Evolutionary conservation across 1,139 yeast genomes (phyloP), one percentile per base, ranked within the genome.

Genomic region (Sugiyamaella japonica): DNA sequence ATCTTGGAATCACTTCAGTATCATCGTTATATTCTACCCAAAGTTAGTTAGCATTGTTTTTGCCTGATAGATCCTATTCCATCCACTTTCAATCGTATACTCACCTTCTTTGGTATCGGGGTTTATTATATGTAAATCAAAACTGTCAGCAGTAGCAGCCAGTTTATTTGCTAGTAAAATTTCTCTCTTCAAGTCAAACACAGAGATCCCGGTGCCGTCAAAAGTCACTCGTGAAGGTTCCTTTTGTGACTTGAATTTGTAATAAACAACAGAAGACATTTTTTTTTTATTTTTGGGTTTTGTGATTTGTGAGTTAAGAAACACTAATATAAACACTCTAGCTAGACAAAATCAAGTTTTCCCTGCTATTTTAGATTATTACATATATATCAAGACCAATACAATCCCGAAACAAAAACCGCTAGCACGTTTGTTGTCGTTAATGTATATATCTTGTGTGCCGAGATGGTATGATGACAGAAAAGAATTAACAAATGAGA

Each of bases 181-280:
- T 65, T 93, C 98, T 61, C 93, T 83, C 72, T 95, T 95, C 59
- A 93, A 76, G 68, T 93, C 99, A 73, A 91, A 93, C 10, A 91
- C 96, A 9, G 96, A 88, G 53, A 95, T 83, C 34, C 98, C 97
- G 0, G 98, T 91, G 29, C 99, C 99, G 70, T 95, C 99, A 69
- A 93, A 95, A 52, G 86, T 81, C 46, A 93, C 83, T 46, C 95
- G 82, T 1, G 89, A 83, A 47, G 88, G 85, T 52, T 82, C 84
- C 69, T 84, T 86, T 69, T 91, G 97, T 43, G 96, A 95, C 60
- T 84, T 76, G 72, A 93, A 93, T 69, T 84, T 81, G 70, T 93
- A 93, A 69, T 89, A 93, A 28, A 93, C 87, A 9, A 91, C 89
- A 20, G 96, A 89, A 15, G 96, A 86, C 98, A 93, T 93, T 40